Conservation (phyloP, 306 rosid genomes). For the Lagenaria siceraria region DNA sequence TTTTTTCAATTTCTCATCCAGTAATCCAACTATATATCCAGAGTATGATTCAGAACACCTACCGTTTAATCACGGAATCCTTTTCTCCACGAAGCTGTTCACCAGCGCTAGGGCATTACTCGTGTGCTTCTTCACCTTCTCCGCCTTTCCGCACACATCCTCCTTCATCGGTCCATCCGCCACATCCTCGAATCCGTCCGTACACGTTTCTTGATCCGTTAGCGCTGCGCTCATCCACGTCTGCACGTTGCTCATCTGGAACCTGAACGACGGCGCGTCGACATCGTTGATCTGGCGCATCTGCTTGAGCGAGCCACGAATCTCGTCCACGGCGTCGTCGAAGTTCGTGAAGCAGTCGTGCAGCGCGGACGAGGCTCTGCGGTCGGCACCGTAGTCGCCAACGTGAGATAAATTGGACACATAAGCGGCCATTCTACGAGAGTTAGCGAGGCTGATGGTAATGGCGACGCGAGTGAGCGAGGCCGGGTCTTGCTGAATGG, state of each 20-base stretch:
- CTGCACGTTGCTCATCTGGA: slow-evolving; percentile 96
- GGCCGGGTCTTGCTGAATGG: slow-evolving; percentile 54
- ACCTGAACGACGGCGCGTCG: slow-evolving; percentile 31
- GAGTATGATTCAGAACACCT: neutral
- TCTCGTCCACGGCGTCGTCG: slow-evolving; percentile 75
- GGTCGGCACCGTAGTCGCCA: slow-evolving; percentile 38
- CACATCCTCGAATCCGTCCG: slow-evolving; percentile 80
- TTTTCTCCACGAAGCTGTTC: slow-evolving; percentile 43
- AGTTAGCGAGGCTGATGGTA: slow-evolving; percentile 43
- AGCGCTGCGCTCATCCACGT: slow-evolving; percentile 99
- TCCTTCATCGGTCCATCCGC: slow-evolving; percentile 40
- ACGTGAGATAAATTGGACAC: slow-evolving; percentile 49
- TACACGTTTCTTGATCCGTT: slow-evolving; percentile 89
- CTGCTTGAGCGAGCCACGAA: slow-evolving; percentile 79
- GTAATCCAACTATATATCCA: neutral
- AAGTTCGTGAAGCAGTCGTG: slow-evolving; percentile 80
- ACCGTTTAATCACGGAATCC: slow-evolving; percentile 24
- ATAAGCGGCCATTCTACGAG: slow-evolving; percentile 36
- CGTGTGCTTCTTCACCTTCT: slow-evolving; percentile 53
- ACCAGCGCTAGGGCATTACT: slow-evolving; percentile 90
- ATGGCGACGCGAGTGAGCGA: slow-evolving; percentile 80
- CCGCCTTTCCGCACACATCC: slow-evolving; percentile 34
- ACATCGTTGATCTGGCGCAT: slow-evolving; percentile 48
- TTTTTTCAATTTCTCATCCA: neutral
- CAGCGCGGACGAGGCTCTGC: slow-evolving; percentile 46